Evolutionary conservation across 2,329 filamentous ascomycete genomes (phyloP).

Genomic region (Xylaria sp.): DNA sequence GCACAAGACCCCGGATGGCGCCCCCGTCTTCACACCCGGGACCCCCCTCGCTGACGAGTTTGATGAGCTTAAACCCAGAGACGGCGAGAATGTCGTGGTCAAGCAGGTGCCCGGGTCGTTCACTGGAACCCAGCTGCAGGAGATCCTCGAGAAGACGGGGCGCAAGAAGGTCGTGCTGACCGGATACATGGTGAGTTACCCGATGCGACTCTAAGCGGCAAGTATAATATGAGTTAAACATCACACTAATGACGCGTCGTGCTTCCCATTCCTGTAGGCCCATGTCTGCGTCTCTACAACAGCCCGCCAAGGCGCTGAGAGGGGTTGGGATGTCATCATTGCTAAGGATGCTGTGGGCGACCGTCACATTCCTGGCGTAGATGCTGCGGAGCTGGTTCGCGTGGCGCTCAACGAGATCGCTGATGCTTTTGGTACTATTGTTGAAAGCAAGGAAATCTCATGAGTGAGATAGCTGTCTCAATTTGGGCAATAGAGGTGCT

Average conservation of each 20-base stretch:
- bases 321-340: conserved; percentile 29
- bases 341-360: conserved; percentile 30
- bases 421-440: conserved; percentile 28
- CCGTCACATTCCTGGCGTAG: conserved; percentile 30
- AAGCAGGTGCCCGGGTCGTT: conserved; percentile 26
- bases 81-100: conserved; percentile 19
- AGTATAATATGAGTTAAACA: background rate
- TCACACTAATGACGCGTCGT: conserved; percentile 1
- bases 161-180: conserved; percentile 33
- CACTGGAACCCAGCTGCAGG: conserved; percentile 28
- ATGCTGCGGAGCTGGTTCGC: conserved; percentile 25
- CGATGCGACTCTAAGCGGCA: background rate
- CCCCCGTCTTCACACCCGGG: conserved; percentile 28
- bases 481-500: too few relatives aligned
- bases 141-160: conserved; percentile 24
- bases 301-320: conserved; percentile 29
- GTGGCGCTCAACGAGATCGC: conserved; percentile 31
- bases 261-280: conserved; percentile 8
- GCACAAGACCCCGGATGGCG: conserved; percentile 24
- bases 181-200: conserved; percentile 31
- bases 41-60: conserved; percentile 31
- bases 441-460: conserved; percentile 30
- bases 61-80: conserved; percentile 22
- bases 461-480: background rate
- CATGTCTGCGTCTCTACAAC: conserved; percentile 33